Conservation (phyloP, 495 filamentous ascomycete species). For the Trichoderma parareesei region DNA sequence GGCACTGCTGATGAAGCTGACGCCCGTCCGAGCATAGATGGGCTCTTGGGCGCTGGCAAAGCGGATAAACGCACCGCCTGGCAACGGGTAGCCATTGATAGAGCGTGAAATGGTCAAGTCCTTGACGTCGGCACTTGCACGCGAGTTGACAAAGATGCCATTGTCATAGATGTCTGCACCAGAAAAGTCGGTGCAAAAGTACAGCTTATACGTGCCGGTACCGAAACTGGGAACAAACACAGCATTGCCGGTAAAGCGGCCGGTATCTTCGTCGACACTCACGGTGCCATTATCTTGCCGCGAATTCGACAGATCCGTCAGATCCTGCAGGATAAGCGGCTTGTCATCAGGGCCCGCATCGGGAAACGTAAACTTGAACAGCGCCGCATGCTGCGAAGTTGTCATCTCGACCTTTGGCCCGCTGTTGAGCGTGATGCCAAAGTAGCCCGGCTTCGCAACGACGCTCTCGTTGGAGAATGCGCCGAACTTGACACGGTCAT, state of each 20-base stretch:
- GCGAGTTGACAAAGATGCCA: conserved; percentile 55
- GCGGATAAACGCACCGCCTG: conserved; percentile 55
- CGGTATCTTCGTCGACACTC: conserved; percentile 42
- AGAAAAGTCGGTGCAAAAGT: conserved; percentile 67
- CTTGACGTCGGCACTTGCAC: conserved; percentile 46
- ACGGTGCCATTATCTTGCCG: conserved; percentile 54
- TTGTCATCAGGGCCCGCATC: conserved; percentile 27
- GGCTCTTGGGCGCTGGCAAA: conserved; percentile 41
- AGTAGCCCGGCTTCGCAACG: conserved; percentile 58
- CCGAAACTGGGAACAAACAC: conserved; percentile 65
- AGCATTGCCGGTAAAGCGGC: conserved; percentile 57
- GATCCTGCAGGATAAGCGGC: conserved; percentile 56
- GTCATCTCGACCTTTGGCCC: conserved; percentile 64
- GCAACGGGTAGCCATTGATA: conserved; percentile 56
- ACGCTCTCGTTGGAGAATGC: conserved; percentile 42
- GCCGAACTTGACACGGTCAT: conserved; percentile 23
- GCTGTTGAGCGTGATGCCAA: conserved; percentile 50
- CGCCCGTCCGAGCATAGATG: conserved; percentile 54
- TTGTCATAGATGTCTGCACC: conserved; percentile 55
- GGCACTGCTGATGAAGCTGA: conserved; percentile 60
- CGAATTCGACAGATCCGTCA: conserved; percentile 58
- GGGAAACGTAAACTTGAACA: conserved; percentile 65
- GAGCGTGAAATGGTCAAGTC: conserved; percentile 50
- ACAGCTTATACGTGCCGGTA: conserved; percentile 45
- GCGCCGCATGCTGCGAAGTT: conserved; percentile 50